Percentiles rank a stretch among this genome's conserved stretches.
Evolutionary conservation across 2,329 filamentous ascomycete genomes (phyloP).

Genomic region (Pyricularia pennisetigena): DNA sequence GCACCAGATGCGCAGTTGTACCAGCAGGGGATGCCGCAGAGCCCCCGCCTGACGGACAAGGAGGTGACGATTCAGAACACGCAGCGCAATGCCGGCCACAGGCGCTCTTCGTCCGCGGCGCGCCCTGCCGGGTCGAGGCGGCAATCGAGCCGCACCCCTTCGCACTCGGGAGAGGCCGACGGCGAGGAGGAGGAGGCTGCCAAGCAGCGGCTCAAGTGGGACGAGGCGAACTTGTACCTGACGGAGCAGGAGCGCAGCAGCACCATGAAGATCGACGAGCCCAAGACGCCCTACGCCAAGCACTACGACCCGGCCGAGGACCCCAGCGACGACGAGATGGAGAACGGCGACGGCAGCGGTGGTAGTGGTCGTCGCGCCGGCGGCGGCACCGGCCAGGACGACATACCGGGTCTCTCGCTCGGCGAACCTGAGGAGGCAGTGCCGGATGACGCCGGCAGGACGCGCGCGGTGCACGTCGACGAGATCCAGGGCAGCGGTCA

Average conservation of each 20-base stretch:
- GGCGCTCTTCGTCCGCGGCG: conserved; percentile 68
- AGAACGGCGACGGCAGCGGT: conserved; percentile 65
- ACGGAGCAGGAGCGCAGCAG: conserved; percentile 91
- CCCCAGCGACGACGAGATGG: conserved; percentile 64
- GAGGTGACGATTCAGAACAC: conserved; percentile 93
- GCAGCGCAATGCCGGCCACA: conserved; percentile 82
- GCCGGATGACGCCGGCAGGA: conserved; percentile 28
- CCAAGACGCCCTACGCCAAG: conserved; percentile 92
- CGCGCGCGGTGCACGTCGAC: conserved; percentile 75
- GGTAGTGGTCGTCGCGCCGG: conserved; percentile 13
- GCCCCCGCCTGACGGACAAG: conserved; percentile 55
- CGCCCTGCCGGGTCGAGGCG: conserved; percentile 59
- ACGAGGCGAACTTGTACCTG: conserved; percentile 94
- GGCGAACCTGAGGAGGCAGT: conserved; percentile 80
- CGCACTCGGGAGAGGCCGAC: conserved; percentile 28
- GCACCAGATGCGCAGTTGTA: not conserved
- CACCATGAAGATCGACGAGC: conserved; percentile 98
- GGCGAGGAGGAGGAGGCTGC: conserved; percentile 34
- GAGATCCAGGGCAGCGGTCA: conserved; percentile 42
- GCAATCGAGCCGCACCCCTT: conserved; percentile 46
- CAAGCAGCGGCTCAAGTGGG: conserved; percentile 84
- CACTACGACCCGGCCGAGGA: conserved; percentile 88
- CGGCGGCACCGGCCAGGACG: conserved; percentile 41
- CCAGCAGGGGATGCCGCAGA: conserved; percentile 20
- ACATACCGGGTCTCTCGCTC: conserved; percentile 85